These are phyloP conservation scores for Leucaena leucocephala DNA, from an alignment of 306 rosid species.

Conservation along the genomic window DNA sequence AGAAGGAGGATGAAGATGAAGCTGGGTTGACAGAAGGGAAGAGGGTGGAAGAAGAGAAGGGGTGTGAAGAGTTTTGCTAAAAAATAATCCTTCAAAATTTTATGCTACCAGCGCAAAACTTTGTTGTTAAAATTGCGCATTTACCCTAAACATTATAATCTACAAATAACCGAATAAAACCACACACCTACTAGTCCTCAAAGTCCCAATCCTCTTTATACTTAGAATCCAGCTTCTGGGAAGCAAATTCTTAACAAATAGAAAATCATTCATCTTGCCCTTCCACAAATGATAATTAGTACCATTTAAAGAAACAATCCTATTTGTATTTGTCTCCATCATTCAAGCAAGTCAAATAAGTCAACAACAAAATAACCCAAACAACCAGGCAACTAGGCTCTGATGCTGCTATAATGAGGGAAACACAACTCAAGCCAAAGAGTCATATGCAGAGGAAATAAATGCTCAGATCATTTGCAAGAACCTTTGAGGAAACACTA, in stretches of 20 bases:
- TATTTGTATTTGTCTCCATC: background rate
- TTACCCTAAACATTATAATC: background rate
- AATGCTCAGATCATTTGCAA: too few species aligned
- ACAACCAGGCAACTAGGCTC: background rate
- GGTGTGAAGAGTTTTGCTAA: too few species aligned
- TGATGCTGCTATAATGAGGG: background rate
- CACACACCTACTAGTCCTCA: background rate
- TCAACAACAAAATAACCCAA: too few species aligned
- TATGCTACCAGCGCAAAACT: too few species aligned
- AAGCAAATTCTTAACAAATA: background rate
- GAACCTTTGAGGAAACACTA: background rate
- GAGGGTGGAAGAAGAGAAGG: too few species aligned
- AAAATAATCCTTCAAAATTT: too few species aligned
- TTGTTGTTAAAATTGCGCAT: too few species aligned
- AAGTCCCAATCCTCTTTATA: background rate
- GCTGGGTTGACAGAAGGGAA: too few species aligned
- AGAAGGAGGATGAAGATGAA: too few species aligned
- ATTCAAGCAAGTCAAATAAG: background rate
- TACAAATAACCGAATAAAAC: background rate
- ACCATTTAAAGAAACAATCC: background rate
- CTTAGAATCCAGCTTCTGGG: background rate
- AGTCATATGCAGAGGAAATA: too few species aligned
- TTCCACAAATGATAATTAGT: background rate
- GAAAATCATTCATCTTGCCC: background rate
- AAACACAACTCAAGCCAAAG: background rate